Evolutionary conservation across 495 filamentous ascomycete species (phyloP).

Genomic region (Saxophila tyrrhenica): DNA sequence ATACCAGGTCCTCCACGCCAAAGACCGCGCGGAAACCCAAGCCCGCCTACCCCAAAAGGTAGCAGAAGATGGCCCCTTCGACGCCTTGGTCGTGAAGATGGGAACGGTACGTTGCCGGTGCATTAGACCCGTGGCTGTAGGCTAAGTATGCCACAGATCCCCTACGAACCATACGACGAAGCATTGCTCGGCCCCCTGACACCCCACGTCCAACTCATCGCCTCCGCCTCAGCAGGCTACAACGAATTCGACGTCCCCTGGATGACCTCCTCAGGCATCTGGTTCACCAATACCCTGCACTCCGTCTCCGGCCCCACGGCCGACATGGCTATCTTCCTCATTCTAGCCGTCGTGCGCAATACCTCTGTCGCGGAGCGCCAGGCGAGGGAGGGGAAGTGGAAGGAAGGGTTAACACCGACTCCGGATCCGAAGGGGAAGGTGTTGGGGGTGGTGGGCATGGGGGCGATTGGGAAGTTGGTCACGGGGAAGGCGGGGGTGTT

Average conservation of each 20-base stretch:
- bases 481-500: constrained; percentile 54
- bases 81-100: constrained; percentile 33
- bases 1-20: constrained; percentile 16
- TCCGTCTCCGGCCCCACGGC: constrained; percentile 63
- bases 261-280: constrained; percentile 25
- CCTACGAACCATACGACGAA: constrained; percentile 26
- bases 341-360: constrained; percentile 54
- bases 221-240: constrained; percentile 30
- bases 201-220: constrained; percentile 27
- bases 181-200: constrained; percentile 25
- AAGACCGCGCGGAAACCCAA: constrained; percentile 18
- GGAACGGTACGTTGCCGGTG: constrained; percentile 19
- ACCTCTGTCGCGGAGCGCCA: constrained; percentile 24
- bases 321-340: constrained; percentile 58
- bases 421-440: constrained; percentile 61
- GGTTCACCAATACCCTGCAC: constrained; percentile 51
- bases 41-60: constrained; percentile 7
- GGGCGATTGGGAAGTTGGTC: constrained; percentile 56
- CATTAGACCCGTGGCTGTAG: constrained; percentile 26
- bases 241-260: constrained; percentile 34
- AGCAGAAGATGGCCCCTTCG: constrained; percentile 22
- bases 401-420: constrained; percentile 33
- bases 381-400: constrained; percentile 36
- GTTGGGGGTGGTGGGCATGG: constrained; percentile 76
- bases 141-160: not conserved